Evolutionary conservation across 2,329 filamentous ascomycete genomes (phyloP).

Genomic region (Cordyceps cateniannulata): DNA sequence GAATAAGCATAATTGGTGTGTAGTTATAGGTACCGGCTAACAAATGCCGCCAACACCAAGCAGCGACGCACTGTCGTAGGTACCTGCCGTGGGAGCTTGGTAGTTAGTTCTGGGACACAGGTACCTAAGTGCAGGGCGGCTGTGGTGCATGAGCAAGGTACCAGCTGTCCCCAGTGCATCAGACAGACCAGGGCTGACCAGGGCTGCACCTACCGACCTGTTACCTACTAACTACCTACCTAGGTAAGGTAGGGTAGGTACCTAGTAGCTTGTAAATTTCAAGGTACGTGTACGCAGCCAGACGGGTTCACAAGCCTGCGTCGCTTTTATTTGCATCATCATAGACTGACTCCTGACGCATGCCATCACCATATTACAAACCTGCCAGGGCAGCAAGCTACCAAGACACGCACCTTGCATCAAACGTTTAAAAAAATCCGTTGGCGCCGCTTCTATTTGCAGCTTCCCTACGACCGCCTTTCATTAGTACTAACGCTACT

Average conservation of each 20-base stretch:
- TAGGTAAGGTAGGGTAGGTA: too few species aligned
- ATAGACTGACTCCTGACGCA: background rate
- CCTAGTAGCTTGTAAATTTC: background rate
- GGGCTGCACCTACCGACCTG: background rate
- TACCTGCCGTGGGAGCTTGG: too few species aligned
- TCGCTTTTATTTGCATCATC: conserved; percentile 2
- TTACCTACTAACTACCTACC: too few species aligned
- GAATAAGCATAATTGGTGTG: too few species aligned
- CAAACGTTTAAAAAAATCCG: background rate
- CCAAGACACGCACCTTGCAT: background rate
- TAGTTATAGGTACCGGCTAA: too few species aligned
- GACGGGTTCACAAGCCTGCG: background rate
- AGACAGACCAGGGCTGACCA: background rate
- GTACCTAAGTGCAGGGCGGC: background rate
- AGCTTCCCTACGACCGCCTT: background rate
- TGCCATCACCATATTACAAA: background rate
- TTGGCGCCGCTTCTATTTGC: background rate
- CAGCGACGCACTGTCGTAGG: too few species aligned
- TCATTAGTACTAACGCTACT: background rate
- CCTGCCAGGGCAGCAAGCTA: background rate
- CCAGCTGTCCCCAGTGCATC: background rate
- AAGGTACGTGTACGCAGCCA: background rate
- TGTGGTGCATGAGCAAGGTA: background rate
- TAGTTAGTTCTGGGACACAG: background rate
- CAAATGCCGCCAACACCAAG: too few species aligned